A percentile compares a stretch with the other conserved stretches of the same genome.
Conservation (phyloP, 805 yeast species). For the Zygosaccharomyces bisporus region DNA sequence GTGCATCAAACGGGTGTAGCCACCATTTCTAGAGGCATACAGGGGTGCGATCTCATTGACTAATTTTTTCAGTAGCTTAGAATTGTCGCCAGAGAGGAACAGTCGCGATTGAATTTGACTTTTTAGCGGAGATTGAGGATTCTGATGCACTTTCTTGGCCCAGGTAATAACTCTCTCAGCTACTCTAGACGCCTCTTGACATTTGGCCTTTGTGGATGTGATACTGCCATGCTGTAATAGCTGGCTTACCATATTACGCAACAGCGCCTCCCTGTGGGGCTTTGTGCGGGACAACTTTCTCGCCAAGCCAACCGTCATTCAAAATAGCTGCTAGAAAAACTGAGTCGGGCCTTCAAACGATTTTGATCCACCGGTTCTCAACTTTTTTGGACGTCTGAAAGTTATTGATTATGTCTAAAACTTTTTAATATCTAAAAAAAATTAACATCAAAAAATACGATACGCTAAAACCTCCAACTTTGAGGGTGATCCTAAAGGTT, state of each 20-base stretch:
- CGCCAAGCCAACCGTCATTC: slow-evolving; percentile 33
- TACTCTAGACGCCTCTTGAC: slow-evolving; percentile 60
- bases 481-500: not conserved
- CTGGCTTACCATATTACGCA: slow-evolving; percentile 64
- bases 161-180: slow-evolving; percentile 63
- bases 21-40: slow-evolving; percentile 62
- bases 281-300: slow-evolving; percentile 40
- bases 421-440: not conserved
- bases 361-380: not conserved
- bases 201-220: slow-evolving; percentile 70
- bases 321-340: not conserved
- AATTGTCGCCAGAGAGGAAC: slow-evolving; percentile 46
- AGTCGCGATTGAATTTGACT: slow-evolving; percentile 39
- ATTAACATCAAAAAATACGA: not conserved
- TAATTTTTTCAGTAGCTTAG: slow-evolving; percentile 57
- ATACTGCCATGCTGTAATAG: slow-evolving; percentile 67
- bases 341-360: not conserved
- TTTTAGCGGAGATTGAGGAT: slow-evolving; percentile 19
- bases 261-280: slow-evolving; percentile 51
- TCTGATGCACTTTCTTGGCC: slow-evolving; percentile 41
- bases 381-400: not conserved
- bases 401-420: not conserved
- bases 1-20: slow-evolving; percentile 79
- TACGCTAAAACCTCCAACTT: not conserved
- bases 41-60: slow-evolving; percentile 61